Percentiles rank a stretch among this genome's conserved stretches.
Conservation (phyloP, 2,329 filamentous ascomycete species). For the Curvularia spicifera region DNA sequence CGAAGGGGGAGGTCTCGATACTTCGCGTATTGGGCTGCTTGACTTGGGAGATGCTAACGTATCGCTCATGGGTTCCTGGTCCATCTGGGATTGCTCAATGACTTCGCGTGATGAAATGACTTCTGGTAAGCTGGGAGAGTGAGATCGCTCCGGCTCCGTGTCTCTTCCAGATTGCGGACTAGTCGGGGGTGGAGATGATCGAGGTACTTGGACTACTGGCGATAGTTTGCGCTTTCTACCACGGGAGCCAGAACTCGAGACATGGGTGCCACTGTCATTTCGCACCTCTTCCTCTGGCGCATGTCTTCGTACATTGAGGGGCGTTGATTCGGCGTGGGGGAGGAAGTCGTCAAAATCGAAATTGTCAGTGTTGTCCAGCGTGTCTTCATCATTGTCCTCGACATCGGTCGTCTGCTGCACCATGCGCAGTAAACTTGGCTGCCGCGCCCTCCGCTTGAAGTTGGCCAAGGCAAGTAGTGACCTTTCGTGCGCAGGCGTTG, state of each 20-base stretch:
- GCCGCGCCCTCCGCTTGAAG: constrained; percentile 57
- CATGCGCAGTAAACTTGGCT: constrained; percentile 58
- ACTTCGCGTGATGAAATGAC: constrained; percentile 35
- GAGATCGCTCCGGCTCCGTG: constrained; percentile 40
- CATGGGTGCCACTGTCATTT: constrained; percentile 37
- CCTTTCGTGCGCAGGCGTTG: constrained; percentile 53
- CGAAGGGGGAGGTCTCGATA: constrained; percentile 22
- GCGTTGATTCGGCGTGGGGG: constrained; percentile 72
- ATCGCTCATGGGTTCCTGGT: constrained; percentile 46
- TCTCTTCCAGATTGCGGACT: constrained; percentile 38
- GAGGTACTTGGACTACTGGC: constrained; percentile 48
- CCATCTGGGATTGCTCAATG: constrained; percentile 29
- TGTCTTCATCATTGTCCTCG: constrained; percentile 54
- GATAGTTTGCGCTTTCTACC: constrained; percentile 50
- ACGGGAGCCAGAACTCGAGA: constrained; percentile 43
- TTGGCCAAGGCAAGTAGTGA: constrained; percentile 59
- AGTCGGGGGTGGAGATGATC: constrained; percentile 46
- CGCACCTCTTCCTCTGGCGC: constrained; percentile 26
- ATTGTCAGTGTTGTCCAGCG: constrained; percentile 53
- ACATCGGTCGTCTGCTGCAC: constrained; percentile 54
- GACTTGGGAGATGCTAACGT: constrained; percentile 55
- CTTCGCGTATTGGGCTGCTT: constrained; percentile 46
- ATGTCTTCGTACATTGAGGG: constrained; percentile 58
- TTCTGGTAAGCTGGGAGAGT: constrained; percentile 46
- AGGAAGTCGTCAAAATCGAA: constrained; percentile 56